Conservation (phyloP, 805 yeast species). For the Myxozyma melibiosi region DNA sequence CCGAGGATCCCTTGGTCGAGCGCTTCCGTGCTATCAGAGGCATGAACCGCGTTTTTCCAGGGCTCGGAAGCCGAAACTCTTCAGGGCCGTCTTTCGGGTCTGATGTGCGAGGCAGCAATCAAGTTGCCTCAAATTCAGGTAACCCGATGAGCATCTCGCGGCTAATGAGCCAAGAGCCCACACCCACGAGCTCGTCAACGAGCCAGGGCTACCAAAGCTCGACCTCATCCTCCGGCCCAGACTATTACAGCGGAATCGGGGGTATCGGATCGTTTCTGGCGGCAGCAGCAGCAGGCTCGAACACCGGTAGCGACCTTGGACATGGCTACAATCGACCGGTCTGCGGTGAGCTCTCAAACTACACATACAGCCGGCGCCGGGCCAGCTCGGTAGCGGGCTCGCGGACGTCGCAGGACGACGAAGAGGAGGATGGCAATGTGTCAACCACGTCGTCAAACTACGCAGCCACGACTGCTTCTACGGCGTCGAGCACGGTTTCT, state of each 20-base stretch:
- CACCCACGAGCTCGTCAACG: constrained; percentile 14
- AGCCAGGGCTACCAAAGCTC: constrained; percentile 1
- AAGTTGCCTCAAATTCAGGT: constrained; percentile 10
- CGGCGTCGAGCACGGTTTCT: not conserved
- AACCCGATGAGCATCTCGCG: constrained; percentile 38
- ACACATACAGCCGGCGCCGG: constrained; percentile 1
- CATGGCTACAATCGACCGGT: not conserved
- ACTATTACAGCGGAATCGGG: not conserved
- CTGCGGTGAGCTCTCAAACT: not conserved
- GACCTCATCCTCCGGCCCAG: not conserved
- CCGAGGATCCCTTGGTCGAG: not conserved
- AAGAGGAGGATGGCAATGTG: constrained; percentile 13
- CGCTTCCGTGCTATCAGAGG: constrained; percentile 17
- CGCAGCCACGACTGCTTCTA: not conserved
- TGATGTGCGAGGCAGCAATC: not conserved
- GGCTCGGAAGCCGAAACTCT: not conserved
- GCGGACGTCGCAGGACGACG: constrained; percentile 6
- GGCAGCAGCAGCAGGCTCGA: constrained; percentile 10
- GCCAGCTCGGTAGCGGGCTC: not conserved
- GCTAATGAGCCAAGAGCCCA: constrained; percentile 35
- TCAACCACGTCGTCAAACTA: not conserved
- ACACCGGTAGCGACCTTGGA: not conserved
- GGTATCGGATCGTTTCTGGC: constrained; percentile 12
- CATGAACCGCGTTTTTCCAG: constrained; percentile 16
- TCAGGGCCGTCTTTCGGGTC: not conserved